Conservation (phyloP, 495 filamentous ascomycete species). For the Penicilliopsis zonata region DNA sequence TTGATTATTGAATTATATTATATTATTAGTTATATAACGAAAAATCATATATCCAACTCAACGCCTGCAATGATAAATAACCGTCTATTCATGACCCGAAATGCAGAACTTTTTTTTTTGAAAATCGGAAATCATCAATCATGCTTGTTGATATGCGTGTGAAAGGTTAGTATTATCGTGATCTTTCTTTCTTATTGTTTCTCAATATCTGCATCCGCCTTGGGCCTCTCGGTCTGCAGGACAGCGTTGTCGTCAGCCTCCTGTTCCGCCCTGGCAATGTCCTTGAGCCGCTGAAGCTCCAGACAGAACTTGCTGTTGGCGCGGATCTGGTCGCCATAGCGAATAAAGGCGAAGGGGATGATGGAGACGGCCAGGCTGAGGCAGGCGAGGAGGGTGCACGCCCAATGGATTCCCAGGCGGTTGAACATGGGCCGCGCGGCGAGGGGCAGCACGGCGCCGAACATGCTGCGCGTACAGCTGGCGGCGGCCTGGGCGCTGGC, state of each 20-base stretch:
- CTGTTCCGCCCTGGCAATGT: slow-evolving; percentile 10
- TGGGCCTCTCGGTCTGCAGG: too few species aligned
- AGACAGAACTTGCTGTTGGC: slow-evolving; percentile 25
- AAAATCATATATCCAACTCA: too few species aligned
- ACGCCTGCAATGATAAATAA: too few species aligned
- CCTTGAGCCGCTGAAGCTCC: slow-evolving; percentile 24
- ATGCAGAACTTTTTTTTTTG: too few species aligned
- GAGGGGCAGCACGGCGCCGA: slow-evolving; percentile 30
- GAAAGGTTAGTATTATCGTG: too few species aligned
- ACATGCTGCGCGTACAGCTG: slow-evolving; percentile 24
- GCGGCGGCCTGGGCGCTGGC: slow-evolving; percentile 31
- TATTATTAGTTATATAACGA: too few species aligned
- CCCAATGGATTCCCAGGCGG: slow-evolving; percentile 30
- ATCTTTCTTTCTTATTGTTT: too few species aligned
- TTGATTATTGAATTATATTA: too few species aligned
- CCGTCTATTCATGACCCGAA: too few species aligned
- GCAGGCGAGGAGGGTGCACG: slow-evolving; percentile 29
- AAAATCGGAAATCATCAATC: too few species aligned
- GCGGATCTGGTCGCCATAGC: slow-evolving; percentile 22
- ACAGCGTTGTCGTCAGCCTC: slow-evolving; percentile 12
- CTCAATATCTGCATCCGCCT: too few species aligned
- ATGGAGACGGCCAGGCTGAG: slow-evolving; percentile 20
- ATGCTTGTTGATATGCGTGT: too few species aligned
- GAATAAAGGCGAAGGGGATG: slow-evolving; percentile 25
- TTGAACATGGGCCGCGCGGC: slow-evolving; percentile 28